Base-by-base conservation (phyloP, 495 filamentous ascomycete genomes). In the Neurospora sp. region DNA sequence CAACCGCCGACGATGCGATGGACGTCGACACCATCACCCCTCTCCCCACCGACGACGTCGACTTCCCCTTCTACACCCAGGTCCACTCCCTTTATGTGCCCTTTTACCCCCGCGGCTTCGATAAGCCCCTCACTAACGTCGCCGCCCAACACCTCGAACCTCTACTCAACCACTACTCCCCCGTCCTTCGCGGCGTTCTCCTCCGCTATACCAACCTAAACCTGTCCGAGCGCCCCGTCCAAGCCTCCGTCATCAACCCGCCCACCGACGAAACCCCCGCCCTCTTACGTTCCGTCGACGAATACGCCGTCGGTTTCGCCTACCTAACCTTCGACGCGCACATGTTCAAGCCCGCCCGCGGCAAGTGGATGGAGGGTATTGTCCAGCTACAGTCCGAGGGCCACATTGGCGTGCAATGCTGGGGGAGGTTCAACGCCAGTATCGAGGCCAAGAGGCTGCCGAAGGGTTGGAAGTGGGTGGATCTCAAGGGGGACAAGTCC, bases 381-480 rank as follows among this genome's bases (percentile, higher is more conserved):
- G 78, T 86, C 41, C 84, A 84, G 61, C 78, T 86, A 9, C 84
- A 86, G 73, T 83, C 79, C 72, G 83, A 84, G 20, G 84, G 84
- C 1, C 83, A 86, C 71, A 82, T 86, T 20, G 84, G 84, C 9
- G 79, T 86, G 39, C 81, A 85, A 41, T 86, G 84, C 73, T 86
- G 82, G 80, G 79, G 81, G 68, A 80, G 81, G 74, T 86, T 86
- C 78, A 86, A 86, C 70, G 84, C 83, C 37, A 85, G 83, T 45
- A 85, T 86, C 42, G 84, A 86, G 71, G 79, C 84, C 1, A 81
- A 75, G 40, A 80, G 84, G 3, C 70, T 86, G 8, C 84, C 84
- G 0, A 73, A 74, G 8, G 81, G 80, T n/a, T 86, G 84, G 84
- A 78, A 74, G 22, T 86, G 84, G 82, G 78, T 85, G 3, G 83